A percentile compares a stretch with the other conserved stretches of the same genome.
Conservation (phyloP, 2,329 filamentous ascomycete genomes). For the Epichloe festucae region DNA sequence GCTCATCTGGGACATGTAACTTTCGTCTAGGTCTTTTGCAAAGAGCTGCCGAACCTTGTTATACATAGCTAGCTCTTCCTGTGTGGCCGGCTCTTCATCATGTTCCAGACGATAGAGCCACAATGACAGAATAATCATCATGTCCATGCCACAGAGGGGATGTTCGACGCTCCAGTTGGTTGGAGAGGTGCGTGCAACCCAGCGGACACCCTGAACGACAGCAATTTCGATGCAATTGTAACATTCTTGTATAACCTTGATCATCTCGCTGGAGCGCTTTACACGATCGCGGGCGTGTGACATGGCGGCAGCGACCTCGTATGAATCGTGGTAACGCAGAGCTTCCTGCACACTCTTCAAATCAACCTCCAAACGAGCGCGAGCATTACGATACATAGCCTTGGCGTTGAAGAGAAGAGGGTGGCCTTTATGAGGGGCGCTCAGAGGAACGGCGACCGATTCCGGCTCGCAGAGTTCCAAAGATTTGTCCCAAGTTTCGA, state of each 20-base stretch:
- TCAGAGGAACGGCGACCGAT: constrained; percentile 74
- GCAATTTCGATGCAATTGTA: constrained; percentile 97
- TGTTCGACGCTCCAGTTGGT: constrained; percentile 99
- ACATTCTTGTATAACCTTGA: constrained; percentile 95
- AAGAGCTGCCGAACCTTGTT: constrained; percentile 84
- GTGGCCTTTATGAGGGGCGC: constrained; percentile 89
- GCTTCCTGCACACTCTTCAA: constrained; percentile 94
- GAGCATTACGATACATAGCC: constrained; percentile 91
- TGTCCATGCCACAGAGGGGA: constrained; percentile 86
- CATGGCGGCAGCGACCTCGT: constrained; percentile 95
- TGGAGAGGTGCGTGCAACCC: constrained; percentile 94
- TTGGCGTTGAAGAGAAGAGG: constrained; percentile 96
- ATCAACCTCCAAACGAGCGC: constrained; percentile 84
- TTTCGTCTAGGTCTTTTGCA: constrained; percentile 77
- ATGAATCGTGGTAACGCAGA: constrained; percentile 90
- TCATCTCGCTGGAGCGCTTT: constrained; percentile 91
- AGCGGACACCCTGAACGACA: constrained; percentile 84
- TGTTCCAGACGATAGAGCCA: constrained; percentile 99
- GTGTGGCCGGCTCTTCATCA: constrained; percentile 80
- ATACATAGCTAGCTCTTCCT: constrained; percentile 80
- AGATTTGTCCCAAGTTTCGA: constrained; percentile 98
- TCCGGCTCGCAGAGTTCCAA: constrained; percentile 89
- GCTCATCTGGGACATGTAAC: constrained; percentile 72
- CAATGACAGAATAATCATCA: constrained; percentile 94
- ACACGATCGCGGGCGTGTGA: constrained; percentile 86